Evolutionary conservation across 2,329 filamentous ascomycete genomes (phyloP), one percentile per base, ranked within the genome.

Genomic region (Sclerotinia glacialis): DNA sequence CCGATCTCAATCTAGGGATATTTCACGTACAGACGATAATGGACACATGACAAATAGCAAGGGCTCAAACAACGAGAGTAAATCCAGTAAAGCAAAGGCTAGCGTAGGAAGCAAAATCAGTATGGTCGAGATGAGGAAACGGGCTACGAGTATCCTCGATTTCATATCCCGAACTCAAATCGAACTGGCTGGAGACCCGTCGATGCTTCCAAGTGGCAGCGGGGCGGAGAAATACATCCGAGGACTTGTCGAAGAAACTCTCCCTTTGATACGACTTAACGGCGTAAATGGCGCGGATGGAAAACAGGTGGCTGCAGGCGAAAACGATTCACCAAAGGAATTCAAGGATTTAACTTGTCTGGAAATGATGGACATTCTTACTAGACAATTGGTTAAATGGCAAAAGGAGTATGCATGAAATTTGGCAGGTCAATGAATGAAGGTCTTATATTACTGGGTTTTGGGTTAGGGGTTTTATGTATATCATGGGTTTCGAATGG

Each of bases 111-210:
- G 80, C 71, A 92, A 91, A 76, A 86, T 93, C 67, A 93, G 88
- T 37, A 91, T 96, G 88, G 89, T 89, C 68, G 93, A 97, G 75
- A 93, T 96, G 86, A 92, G 91, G 78, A 87, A 91, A 70, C 89
- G 92, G 12, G 92, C 93, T 7, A 86, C 90, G 5, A 90, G 86
- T 26, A 96, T 97, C 75, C 83, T 96, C 67, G 92, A 95, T 72
- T 97, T 94, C 75, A 97, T 97, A 70, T 89, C 90, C 5, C 87
- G 92, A 71, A 94, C 92, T 67, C 93, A 97, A 77, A 83, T 96
- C 8, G 93, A 97, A 74, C 85, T 96, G 78, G 92, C 91, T 1
- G 87, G 85, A 40, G 89, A 88, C 77, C 82, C 78, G 8, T 55
- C 49, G 8, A 75, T 78, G 64, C 74, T 78, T 28, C 77, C 78